Percentiles rank a stretch among this genome's conserved stretches.
Conservation (phyloP, 768 basidiomycete genomes). For the Trametes cinnabarina region DNA sequence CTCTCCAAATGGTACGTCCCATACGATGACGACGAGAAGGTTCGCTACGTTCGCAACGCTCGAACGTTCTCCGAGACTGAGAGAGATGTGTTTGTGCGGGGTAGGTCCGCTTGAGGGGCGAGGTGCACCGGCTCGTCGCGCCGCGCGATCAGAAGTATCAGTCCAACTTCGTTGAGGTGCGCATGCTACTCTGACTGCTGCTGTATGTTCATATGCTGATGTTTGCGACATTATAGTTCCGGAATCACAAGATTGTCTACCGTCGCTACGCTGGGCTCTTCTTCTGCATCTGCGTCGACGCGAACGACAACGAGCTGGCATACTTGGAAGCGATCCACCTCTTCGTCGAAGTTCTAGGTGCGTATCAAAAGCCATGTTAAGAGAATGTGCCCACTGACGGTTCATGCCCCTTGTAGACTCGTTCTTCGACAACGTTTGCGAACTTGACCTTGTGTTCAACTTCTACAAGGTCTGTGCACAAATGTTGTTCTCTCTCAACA, state of each 20-base stretch:
- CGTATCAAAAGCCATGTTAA: slow-evolving; percentile 32
- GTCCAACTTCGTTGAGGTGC: slow-evolving; percentile 97
- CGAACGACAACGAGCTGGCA: slow-evolving; percentile 96
- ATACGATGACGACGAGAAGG: slow-evolving; percentile 99
- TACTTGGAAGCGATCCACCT: slow-evolving; percentile 98
- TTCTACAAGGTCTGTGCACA: slow-evolving; percentile 81
- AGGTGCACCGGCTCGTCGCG: slow-evolving; percentile 94
- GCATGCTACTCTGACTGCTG: slow-evolving; percentile 21
- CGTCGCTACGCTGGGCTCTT: slow-evolving; percentile 67
- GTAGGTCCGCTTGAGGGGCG: slow-evolving; percentile 89
- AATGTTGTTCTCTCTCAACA: neutral
- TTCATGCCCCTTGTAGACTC: slow-evolving; percentile 56
- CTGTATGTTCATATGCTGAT: neutral
- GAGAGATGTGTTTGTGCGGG: neutral
- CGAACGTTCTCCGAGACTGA: neutral
- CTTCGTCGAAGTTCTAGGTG: slow-evolving; percentile 96
- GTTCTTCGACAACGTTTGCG: slow-evolving; percentile 99
- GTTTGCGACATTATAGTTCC: slow-evolving; percentile 59
- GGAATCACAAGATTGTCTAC: slow-evolving; percentile 97
- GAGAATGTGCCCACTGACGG: neutral
- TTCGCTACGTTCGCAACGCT: slow-evolving; percentile 26
- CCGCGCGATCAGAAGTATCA: slow-evolving; percentile 98
- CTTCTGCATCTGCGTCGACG: slow-evolving; percentile 97
- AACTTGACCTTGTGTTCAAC: slow-evolving; percentile 96
- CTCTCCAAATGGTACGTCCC: slow-evolving; percentile 99